Evolutionary conservation across 2,329 filamentous ascomycete species (phyloP), one percentile per base, ranked within the genome.

Genomic region (Neophaeococcomyces aloes): DNA sequence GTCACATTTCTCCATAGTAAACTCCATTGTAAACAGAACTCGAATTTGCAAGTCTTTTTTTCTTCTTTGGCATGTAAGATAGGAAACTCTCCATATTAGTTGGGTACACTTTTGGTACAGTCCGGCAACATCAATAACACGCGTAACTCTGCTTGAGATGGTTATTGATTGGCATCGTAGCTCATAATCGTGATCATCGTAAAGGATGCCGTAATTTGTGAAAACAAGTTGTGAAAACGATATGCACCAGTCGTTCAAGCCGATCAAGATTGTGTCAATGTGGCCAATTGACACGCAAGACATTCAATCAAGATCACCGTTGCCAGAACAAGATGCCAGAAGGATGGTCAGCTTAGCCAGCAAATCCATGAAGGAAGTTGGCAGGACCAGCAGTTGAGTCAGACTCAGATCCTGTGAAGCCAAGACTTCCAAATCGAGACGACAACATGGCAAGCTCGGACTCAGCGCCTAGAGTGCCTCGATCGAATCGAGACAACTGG

Each of bases 401-500:
- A 21, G 33, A 36, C 6, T 13, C 33, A 6, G 14, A 6, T 17
- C 33, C 8, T 21, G 33, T 17, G 6, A 36, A 17, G n/a, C 15
- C 13, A 6, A 21, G n/a, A 13, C 33, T 15, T 18, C 3, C 11
- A 13, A 19, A 36, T 19, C 33, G 19, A 13, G 33, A 21, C 8
- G 21, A 25, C 13, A 14, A 23, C 23, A 27, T 27, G 23, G 29
- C 38, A n/a, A 42, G 15, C 57, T 83, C 79, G 10, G 80, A 64
- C 15, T 77, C 79, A 15, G 81, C 81, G 48, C 83, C 73, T 45
- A 78, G 75, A 21, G 83, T 91, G 21, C 86, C 86, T 48, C 86
- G 81, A 55, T 94, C 86, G 55, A 78, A 94, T 56, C 85, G 81
- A 17, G 83, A 88, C 40, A 78, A 76, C 44, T 83, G 78, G 38